These are phyloP conservation scores for Saururus chinensis DNA, from an alignment of 164 flowering plant genomes.

Conservation along the genomic window DNA sequence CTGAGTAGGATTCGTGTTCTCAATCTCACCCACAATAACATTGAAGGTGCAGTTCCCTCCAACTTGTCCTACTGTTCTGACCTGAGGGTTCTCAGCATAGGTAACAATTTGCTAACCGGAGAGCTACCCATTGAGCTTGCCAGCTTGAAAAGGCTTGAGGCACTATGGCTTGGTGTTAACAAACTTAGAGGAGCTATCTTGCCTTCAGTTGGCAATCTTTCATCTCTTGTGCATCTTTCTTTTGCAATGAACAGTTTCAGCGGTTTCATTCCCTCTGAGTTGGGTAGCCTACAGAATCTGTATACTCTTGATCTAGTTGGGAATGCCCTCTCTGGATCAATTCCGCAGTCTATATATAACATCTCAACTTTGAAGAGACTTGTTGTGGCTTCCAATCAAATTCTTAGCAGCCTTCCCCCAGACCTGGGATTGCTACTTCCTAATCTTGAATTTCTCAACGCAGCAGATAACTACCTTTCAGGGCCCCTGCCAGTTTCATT, in stretches of 20 bases:
- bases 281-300: no score
- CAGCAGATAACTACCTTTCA: background rate
- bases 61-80: no score
- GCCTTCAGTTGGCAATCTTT: constrained; percentile 8
- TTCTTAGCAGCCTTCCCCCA: constrained; percentile 1
- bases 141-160: constrained; percentile 5
- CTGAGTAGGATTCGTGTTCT: constrained; percentile 8
- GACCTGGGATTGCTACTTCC: background rate
- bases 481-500: background rate
- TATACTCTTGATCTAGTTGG: no score
- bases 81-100: constrained; percentile 5
- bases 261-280: no score
- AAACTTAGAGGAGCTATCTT: constrained; percentile 21
- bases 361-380: no score
- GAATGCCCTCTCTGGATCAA: no score
- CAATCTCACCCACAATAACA: constrained; percentile 10
- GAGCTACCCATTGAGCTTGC: constrained; percentile 14
- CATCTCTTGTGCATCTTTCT: constrained; percentile 1
- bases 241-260: no score
- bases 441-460: background rate
- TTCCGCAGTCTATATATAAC: no score
- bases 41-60: constrained; percentile 23
- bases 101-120: constrained; percentile 13
- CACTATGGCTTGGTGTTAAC: constrained; percentile 6
- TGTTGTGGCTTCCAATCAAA: background rate